These are phyloP conservation scores for Cicer arietinum DNA, from an alignment of 306 rosid genomes.

Conservation along the genomic window DNA sequence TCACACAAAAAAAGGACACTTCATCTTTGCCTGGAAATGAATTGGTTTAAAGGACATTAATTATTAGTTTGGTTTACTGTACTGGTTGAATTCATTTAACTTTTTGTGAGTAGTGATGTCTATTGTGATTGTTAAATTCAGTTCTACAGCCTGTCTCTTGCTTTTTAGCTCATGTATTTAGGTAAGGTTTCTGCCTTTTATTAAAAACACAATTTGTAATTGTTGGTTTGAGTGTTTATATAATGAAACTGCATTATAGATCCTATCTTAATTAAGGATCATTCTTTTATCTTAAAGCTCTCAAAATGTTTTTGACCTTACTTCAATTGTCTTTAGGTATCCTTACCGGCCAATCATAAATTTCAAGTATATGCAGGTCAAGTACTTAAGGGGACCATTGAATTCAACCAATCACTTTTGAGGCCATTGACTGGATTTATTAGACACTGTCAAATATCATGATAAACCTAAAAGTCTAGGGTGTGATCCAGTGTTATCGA, in stretches of 20 bases:
- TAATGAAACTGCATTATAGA: constrained; percentile 17
- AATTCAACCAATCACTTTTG: not conserved
- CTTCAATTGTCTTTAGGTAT: constrained; percentile 11
- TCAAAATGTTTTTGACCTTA: not conserved
- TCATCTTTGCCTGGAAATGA: not conserved
- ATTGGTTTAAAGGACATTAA: not conserved
- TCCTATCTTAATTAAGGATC: constrained; percentile 13
- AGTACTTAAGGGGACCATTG: not conserved
- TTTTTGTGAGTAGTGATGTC: constrained; percentile 16
- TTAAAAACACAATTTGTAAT: constrained; percentile 10
- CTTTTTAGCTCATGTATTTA: constrained; percentile 16
- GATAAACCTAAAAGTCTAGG: constrained; percentile 10
- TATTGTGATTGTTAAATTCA: constrained; percentile 25
- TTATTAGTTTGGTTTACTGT: not conserved
- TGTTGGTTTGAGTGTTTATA: constrained; percentile 8
- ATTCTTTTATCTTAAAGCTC: constrained; percentile 5
- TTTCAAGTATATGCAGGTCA: constrained; percentile 26
- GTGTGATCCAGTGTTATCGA: not conserved
- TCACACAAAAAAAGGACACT: not conserved
- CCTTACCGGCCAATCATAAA: constrained; percentile 20
- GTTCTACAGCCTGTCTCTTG: not conserved
- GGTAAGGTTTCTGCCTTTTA: constrained; percentile 27
- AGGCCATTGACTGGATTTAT: constrained; percentile 26
- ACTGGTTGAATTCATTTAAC: not conserved
- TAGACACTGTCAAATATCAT: constrained; percentile 8